Evolutionary conservation across 2,329 filamentous ascomycete species (phyloP).

Genomic region (Clonostachys byssicola): DNA sequence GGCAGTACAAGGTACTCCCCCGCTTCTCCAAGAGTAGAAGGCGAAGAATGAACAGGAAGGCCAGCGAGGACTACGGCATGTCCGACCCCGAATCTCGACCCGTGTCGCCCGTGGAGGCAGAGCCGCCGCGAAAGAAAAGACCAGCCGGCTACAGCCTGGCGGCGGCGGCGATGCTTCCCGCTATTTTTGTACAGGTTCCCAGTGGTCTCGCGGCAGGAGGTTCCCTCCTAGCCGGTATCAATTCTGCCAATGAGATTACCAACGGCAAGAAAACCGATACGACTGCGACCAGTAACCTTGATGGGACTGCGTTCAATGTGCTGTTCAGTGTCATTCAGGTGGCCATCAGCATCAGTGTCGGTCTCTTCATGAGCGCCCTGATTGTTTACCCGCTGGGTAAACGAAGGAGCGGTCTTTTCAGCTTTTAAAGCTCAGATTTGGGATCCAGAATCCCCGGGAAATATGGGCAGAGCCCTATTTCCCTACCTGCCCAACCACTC

Average conservation of each 20-base stretch:
- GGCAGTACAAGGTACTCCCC: constrained; percentile 38
- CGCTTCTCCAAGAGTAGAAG: constrained; percentile 15
- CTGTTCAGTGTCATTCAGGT: constrained; percentile 56
- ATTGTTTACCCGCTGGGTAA: constrained; percentile 55
- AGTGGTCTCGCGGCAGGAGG: constrained; percentile 58
- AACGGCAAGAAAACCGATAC: constrained; percentile 18
- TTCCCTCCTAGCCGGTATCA: constrained; percentile 53
- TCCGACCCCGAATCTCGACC: constrained; percentile 26
- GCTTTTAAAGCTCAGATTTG: constrained; percentile 29
- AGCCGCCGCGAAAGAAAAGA: constrained; percentile 19
- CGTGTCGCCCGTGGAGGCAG: constrained; percentile 7
- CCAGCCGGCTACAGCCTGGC: constrained; percentile 71
- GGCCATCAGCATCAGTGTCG: constrained; percentile 58
- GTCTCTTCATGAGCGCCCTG: constrained; percentile 50
- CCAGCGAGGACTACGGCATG: constrained; percentile 21
- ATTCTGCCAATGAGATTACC: constrained; percentile 50
- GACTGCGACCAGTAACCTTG: constrained; percentile 13
- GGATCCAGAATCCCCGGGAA: too few relatives aligned
- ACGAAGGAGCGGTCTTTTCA: constrained; percentile 52
- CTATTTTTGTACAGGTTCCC: constrained; percentile 72
- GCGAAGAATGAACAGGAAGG: constrained; percentile 12
- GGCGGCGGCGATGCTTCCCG: constrained; percentile 79
- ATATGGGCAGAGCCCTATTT: too few relatives aligned
- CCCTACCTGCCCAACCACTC: too few relatives aligned
- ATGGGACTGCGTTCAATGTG: constrained; percentile 43